Base-by-base conservation (phyloP, 495 filamentous ascomycete species). In the Neurospora pannonica region DNA sequence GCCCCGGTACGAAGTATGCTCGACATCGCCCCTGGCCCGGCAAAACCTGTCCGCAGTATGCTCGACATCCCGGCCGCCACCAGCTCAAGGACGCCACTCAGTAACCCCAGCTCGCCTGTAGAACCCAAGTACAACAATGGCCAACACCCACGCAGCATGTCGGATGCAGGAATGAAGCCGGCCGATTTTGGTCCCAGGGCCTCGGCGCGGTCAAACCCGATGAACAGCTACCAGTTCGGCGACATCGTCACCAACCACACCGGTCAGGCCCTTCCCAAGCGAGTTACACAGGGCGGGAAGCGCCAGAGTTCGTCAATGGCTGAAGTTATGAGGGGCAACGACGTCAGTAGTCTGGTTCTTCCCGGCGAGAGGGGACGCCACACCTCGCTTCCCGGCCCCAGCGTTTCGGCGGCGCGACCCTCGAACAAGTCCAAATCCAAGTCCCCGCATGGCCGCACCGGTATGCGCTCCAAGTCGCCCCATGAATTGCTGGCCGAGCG, bases 351-450 rank as follows among this genome's bases (percentile, higher is more conserved):
- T 70, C 74, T 86, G 37, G 78, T 81, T n/a, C 78, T 86, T 1
- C 83, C 84, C 15, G 83, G 84, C 9, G 83, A 86, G 31, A 76
- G 81, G 74, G 79, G 84, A 71, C 80, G 87, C 73, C 77, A 87
- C 72, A 85, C 85, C 71, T 88, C 88, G 36, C 77, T 84, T 38
- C 75, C 83, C 3, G 87, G 77, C 8, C 70, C 76, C 36, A 71
- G 75, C 5, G 72, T 86, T 2, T 82, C 86, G 34, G 77, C 83
- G 37, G 85, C 40, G 5, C 72, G 73, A 48, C 37, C 21, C 28
- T 48, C 82, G n/a, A 83, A 87, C 72, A 91, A 92, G 77, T 91
- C 89, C 10, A 91, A 92, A 78, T 91, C 89, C 13, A 88, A 85
- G 73, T 91, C 91, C 67, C 89, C 92, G 37, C 82, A 82, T 37